These are phyloP conservation scores for Pulveroboletus frians DNA, from an alignment of 768 basidiomycete species.

Conservation along the genomic window DNA sequence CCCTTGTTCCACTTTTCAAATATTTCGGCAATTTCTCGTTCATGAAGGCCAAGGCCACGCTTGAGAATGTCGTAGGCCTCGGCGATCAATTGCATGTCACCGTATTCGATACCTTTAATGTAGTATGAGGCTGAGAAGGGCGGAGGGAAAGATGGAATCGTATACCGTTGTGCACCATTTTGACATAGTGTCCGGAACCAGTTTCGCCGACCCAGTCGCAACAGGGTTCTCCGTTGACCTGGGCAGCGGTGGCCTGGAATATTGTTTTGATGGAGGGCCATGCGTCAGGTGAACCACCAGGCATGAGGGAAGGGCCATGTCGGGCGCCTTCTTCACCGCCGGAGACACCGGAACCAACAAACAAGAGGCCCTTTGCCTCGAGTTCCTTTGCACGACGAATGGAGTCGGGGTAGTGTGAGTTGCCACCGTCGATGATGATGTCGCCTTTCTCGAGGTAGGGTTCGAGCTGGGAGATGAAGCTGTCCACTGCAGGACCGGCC, in stretches of 20 bases:
- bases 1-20: slow-evolving; percentile 97
- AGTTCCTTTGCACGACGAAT: slow-evolving; percentile 92
- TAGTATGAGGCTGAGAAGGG: slow-evolving; percentile 3
- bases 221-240: slow-evolving; percentile 92
- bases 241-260: slow-evolving; percentile 97
- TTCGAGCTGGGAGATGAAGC: slow-evolving; percentile 85
- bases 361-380: slow-evolving; percentile 90
- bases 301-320: slow-evolving; percentile 97
- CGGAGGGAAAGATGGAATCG: slow-evolving; percentile 4
- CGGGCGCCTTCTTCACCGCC: slow-evolving; percentile 99
- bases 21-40: slow-evolving; percentile 90
- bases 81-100: slow-evolving; percentile 99
- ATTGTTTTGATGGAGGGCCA: slow-evolving; percentile 98
- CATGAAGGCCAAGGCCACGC: slow-evolving; percentile 82
- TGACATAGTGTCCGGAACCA: slow-evolving; percentile 96
- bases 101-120: slow-evolving; percentile 90
- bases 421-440: slow-evolving; percentile 99
- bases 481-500: slow-evolving; percentile 93
- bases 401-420: slow-evolving; percentile 98
- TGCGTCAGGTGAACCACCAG: slow-evolving; percentile 88
- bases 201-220: slow-evolving; percentile 99
- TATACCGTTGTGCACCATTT: slow-evolving; percentile 97
- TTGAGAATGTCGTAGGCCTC: slow-evolving; percentile 99
- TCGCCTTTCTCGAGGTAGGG: slow-evolving; percentile 92
- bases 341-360: slow-evolving; percentile 98